Percentiles rank a stretch among this genome's conserved stretches.
Conservation (phyloP, 805 yeast species). For the Naumovozyma castellii region DNA sequence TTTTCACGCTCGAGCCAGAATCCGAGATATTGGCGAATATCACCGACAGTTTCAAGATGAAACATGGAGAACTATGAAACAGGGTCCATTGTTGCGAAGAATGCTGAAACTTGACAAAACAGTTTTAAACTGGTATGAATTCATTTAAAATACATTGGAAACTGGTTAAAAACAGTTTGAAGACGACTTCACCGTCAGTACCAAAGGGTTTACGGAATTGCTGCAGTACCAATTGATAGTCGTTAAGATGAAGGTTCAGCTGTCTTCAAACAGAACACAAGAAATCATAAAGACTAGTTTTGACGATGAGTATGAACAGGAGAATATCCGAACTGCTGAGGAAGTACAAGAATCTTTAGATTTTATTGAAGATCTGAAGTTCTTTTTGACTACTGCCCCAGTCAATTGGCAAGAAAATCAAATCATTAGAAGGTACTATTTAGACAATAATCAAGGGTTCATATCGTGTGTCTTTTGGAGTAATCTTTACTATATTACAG, state of each 20-base stretch:
- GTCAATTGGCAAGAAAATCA: conserved; percentile 89
- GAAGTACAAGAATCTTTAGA: conserved; percentile 41
- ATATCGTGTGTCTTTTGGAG: conserved; percentile 90
- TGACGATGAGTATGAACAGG: conserved; percentile 1
- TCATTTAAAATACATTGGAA: background rate
- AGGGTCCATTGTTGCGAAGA: too few relatives aligned
- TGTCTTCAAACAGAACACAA: conserved; percentile 13
- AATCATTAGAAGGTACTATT: conserved; percentile 72
- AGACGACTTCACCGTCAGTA: too few relatives aligned
- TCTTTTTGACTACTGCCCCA: conserved; percentile 87
- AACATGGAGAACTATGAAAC: background rate
- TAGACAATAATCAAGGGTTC: conserved; percentile 84
- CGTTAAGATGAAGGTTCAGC: conserved; percentile 7
- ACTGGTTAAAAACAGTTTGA: background rate
- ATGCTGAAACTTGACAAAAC: background rate
- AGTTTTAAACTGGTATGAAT: background rate
- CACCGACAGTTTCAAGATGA: background rate
- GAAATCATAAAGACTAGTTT: conserved; percentile 9
- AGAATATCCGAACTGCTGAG: conserved; percentile 2
- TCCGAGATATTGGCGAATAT: too few relatives aligned
- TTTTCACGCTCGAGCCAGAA: too few relatives aligned
- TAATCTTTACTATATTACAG: conserved; percentile 80
- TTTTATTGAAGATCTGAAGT: conserved; percentile 68
- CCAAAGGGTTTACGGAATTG: background rate
- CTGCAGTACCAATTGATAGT: background rate